Base-by-base conservation (phyloP, 1,139 yeast species). In the Diutina ranongensis region DNA sequence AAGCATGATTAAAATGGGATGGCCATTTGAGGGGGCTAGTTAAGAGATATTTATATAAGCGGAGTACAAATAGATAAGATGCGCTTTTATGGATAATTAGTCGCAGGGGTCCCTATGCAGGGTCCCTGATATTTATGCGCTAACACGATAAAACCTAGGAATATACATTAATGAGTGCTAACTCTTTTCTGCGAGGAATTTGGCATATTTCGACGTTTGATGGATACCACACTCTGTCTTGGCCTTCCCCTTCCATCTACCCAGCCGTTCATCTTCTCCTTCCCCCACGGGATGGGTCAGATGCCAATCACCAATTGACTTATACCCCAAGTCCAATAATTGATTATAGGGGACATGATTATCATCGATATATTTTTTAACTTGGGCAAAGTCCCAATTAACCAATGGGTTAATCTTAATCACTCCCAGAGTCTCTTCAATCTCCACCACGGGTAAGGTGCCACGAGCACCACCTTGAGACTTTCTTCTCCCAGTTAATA, bases 221-320 rank as follows among this genome's bases (percentile, higher is more conserved):
- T 92, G 98, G 48, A 92, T 88, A 2, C 98, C 98, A 64, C 98
- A 92, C 60, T 92, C 98, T 0, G 96, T 87, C 67, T 92, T 92
- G 4, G 79, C 74, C 60, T 83, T 76, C 2, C 97, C 97, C 68
- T 84, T 83, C 98, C 98, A 92, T 56, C 98, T 76, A 1, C 98
- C 98, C 28, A 94, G 79, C 54, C 98, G 76, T 60, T 92, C 98
- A 59, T 89, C 97, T 58, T 87, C 97, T 4, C 94, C 95, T 44
- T 84, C 96, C 10, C 69, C 76, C 10, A 87, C 95, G 1, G 97
- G 97, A 36, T 66, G 78, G 0, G 98, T 92, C 1, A 95, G 85
- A 62, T 92, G 98, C 78, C 92, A 92, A 63, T 92, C 98, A 1
- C 98, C 98, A 19, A 92, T 76, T 0, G 95, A 84, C 56, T 88